Base-by-base conservation (phyloP, 2,329 filamentous ascomycete species). In the Trichoderma sp. region DNA sequence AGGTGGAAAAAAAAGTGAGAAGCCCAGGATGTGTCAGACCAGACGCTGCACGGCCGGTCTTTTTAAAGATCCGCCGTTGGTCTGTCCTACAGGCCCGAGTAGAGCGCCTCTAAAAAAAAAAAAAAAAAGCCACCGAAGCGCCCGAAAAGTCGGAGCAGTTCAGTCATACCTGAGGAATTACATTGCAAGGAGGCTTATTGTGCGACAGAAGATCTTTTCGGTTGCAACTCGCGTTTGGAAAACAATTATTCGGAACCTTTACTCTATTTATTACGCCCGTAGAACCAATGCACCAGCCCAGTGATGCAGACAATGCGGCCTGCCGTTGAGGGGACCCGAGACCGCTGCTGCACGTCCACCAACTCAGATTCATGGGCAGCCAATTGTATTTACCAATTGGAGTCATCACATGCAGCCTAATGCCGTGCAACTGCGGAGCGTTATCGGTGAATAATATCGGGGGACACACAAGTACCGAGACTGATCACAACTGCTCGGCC, bases 21-120 rank as follows among this genome's bases (percentile, higher is more conserved):
- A 32, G 30, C 13, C n/a, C 23, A 66, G 26, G 63, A 66, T 66
- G 63, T 30, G 39, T 66, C 63, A 66, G 63, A 53, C 63, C 47
- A 66, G 20, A 53, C n/a, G 47, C 47, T 53, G 47, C 47, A 23
- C 47, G 47, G 57, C 57, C 57, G 57, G 57, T 32, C 30, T 20
- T 59, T 59, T 59, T 59, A 32, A 30, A 58, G 17, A 30, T 58
- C 55, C 55, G 55, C 28, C 11, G 55, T 30, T 12, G 55, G 55
- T 30, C 55, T 32, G 13, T 32, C 17, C 57, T 59, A 30, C 57
- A 30, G 32, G 28, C 57, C 57, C 30, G 11, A n/a, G 30, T 32
- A 23, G n/a, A 59, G 11, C 30, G 28, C 30, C 28, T n/a, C 30
- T n/a, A 12, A 34, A 13, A 59, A 59, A 20, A n/a, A n/a, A n/a